Base-by-base conservation (phyloP, 2,329 filamentous ascomycete genomes). In the Aspergillus tamarii region DNA sequence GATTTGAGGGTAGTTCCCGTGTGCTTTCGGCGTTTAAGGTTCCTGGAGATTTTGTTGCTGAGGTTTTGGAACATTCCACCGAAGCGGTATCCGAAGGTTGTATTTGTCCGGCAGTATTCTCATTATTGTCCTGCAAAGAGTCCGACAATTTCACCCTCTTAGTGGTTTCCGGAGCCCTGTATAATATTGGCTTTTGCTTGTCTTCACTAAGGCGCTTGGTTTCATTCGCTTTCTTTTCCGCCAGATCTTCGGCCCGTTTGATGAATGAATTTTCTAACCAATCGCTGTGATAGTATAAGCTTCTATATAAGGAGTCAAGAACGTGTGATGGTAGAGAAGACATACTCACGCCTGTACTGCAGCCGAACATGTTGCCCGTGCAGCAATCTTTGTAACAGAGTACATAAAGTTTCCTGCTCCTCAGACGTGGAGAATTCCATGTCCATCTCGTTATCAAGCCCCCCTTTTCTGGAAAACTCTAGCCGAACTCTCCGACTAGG, bases 231-330 rank as follows among this genome's bases (percentile, higher is more conserved):
- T 60, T 32, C 56, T 10, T 57, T 50, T 60, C 41, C 34, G 34
- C 34, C 11, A 19, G 54, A 7, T 28, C 53, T 39, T 46, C 26
- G 41, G 32, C 26, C 54, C 11, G 52, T 56, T 39, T 61, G 16
- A 8, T 39, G 60, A 80, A 79, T 9, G 67, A 63, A 14, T 69
- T 70, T 41, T 78, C 69, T 73, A 80, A 75, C 70, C 72, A 76
- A 19, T 67, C 61, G 41, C 77, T 80, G 28, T 21, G 28, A 53
- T 32, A 2, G 48, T 19, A 61, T 67, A 62, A 69, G 66, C 59
- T 14, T 41, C 36, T 26, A 14, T 32, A n/a, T 21, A 36, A 52
- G 19, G 48, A 5, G 16, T 32, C 12, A 12, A 36, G 32, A 50
- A 36, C 23, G 4, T 60, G 52, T 14, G 19, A 45, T 26, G 12